Percentiles rank a stretch among this genome's conserved stretches.
Evolutionary conservation across 495 filamentous ascomycete genomes (phyloP).

Genomic region (Aspergillus mulundensis): DNA sequence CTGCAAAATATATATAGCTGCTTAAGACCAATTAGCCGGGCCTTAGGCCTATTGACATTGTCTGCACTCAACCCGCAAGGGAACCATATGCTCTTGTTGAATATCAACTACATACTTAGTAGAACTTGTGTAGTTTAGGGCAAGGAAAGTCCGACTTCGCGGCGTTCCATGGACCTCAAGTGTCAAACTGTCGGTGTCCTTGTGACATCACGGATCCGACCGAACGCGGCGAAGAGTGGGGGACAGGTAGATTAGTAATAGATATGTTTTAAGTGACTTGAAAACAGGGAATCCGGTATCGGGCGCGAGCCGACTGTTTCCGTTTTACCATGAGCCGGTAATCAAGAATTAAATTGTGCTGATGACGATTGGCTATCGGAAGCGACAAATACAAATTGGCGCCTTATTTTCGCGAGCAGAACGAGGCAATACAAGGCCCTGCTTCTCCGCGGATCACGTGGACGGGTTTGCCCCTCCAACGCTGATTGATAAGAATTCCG

Average conservation of each 20-base stretch:
- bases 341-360: background rate
- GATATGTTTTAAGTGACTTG: background rate
- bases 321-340: background rate
- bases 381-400: background rate
- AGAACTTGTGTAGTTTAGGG: too few relatives aligned
- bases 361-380: background rate
- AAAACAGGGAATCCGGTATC: background rate
- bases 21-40: too few relatives aligned
- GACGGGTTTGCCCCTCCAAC: background rate
- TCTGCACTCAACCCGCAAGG: too few relatives aligned
- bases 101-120: too few relatives aligned
- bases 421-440: background rate
- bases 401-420: background rate
- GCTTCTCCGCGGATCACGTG: slow-evolving; percentile 11
- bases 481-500: slow-evolving; percentile 6
- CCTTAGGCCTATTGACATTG: too few relatives aligned
- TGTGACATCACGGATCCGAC: background rate
- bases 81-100: too few relatives aligned
- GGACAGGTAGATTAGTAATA: background rate
- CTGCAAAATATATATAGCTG: too few relatives aligned
- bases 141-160: background rate
- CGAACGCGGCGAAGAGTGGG: background rate
- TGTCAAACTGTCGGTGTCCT: background rate
- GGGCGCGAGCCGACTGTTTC: background rate
- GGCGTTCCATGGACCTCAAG: too few relatives aligned